Evolutionary conservation across 495 filamentous ascomycete species (phyloP), one percentile per base, ranked within the genome.

Genomic region (Lasiosphaeria hispida): DNA sequence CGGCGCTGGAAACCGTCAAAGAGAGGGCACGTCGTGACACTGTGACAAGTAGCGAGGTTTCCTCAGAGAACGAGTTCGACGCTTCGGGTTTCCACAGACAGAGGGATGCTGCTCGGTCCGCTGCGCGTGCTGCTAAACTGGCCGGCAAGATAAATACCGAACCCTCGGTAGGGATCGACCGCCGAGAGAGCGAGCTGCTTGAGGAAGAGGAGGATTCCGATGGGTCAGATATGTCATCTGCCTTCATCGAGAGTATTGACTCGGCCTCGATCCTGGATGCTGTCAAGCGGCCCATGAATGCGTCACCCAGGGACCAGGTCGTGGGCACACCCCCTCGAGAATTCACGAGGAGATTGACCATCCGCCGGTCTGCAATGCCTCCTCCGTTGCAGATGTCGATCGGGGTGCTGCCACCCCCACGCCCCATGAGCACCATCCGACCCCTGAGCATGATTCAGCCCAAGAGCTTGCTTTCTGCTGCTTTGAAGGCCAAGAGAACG

Each of bases 21-120:
- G 85, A 87, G 69, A 79, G 91, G 3, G 82, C 86, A 3, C 82
- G 92, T 48, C 77, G 91, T 59, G 92, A 95, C 68, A 97, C 92
- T 0, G 87, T 89, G 8, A 95, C 92, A 1, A 96, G 91, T 70
- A 95, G 90, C 69, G 92, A 97, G 51, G 81, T 97, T 59, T 96
- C 91, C 1, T 95, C 91, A 0, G 91, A 96, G 60, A 92, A 93
- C 64, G 91, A 94, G 58, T 77, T 91, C 39, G 89, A 91, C 40
- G 75, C 85, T 1, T 84, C 85, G 10, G 76, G 80, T 4, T 88
- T 85, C 53, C 76, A 87, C 72, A 72, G 78, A 73, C 64, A 84
- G 71, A 60, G 85, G 80, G 76, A 78, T 55, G 75, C 69, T 1
- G 69, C 73, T 11, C 66, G 72, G 17, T 34, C 70, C 1, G 67